Evolutionary conservation across 2,329 filamentous ascomycete genomes (phyloP).

Genomic region (Cladorrhinum sp.): DNA sequence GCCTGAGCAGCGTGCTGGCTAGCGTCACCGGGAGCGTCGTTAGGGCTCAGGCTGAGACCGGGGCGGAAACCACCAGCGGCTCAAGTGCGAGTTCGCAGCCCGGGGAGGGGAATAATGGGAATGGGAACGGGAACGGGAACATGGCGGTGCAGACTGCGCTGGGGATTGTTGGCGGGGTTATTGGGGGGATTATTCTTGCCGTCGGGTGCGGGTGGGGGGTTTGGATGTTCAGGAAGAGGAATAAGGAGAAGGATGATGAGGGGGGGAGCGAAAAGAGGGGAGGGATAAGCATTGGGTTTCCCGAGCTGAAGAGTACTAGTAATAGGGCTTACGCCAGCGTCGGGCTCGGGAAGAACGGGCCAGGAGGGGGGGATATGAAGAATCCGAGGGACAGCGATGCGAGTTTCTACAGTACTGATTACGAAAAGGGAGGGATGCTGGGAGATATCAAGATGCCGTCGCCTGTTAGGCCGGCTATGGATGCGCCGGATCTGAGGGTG

Average conservation of each 20-base stretch:
- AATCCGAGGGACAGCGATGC: conserved; percentile 19
- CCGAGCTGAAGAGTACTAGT: conserved; percentile 15
- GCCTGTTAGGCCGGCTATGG: neutral
- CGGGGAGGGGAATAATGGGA: conserved; percentile 25
- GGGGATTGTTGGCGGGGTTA: conserved; percentile 41
- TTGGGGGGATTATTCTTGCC: conserved; percentile 41
- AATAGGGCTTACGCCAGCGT: conserved; percentile 21
- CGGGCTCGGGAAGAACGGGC: neutral
- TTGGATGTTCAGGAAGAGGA: conserved; percentile 33
- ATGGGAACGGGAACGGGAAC: too few relatives aligned
- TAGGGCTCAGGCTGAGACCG: conserved; percentile 33
- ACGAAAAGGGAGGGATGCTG: conserved; percentile 15
- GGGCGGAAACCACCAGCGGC: too few relatives aligned
- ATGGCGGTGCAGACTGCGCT: conserved; percentile 42
- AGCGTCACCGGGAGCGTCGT: conserved; percentile 27
- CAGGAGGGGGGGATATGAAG: neutral
- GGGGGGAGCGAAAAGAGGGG: neutral
- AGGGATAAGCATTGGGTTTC: conserved; percentile 25
- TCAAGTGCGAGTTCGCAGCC: too few relatives aligned
- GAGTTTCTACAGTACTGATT: conserved; percentile 24
- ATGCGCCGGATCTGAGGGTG: conserved; percentile 6
- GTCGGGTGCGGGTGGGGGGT: conserved; percentile 35
- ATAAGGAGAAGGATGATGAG: conserved; percentile 20
- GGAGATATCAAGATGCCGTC: conserved; percentile 26
- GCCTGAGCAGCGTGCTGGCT: neutral